A percentile compares a stretch with the other conserved stretches of the same genome.
phyloP scores from a whole-genome alignment of 1,284 basidiomycete genomes.

The Ceratobasidium sp. region DNA sequence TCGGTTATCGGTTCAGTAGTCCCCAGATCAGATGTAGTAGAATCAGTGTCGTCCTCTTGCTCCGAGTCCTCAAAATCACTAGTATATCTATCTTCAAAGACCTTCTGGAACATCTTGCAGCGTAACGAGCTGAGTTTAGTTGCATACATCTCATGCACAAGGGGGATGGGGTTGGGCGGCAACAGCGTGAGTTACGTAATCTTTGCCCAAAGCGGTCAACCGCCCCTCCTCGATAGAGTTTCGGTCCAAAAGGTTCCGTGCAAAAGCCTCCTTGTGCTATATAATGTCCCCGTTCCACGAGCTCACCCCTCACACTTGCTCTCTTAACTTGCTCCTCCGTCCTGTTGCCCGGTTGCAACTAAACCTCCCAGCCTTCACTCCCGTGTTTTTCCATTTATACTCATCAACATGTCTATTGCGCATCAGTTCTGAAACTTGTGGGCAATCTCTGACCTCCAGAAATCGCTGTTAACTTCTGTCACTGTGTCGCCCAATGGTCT shows the following conservation, averaged over 20 bases:
- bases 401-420: background rate
- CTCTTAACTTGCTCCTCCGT: background rate
- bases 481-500: background rate
- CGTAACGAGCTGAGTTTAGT: background rate
- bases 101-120: background rate
- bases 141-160: background rate
- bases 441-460: background rate
- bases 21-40: background rate
- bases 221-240: background rate
- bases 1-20: background rate
- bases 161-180: background rate
- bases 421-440: background rate
- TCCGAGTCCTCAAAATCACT: background rate
- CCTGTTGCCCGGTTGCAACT: background rate
- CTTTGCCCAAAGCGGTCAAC: background rate
- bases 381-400: background rate
- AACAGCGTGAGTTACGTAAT: background rate
- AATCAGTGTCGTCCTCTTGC: background rate
- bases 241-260: background rate
- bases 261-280: background rate
- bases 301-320: background rate
- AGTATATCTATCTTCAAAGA: background rate
- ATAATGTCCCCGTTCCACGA: background rate
- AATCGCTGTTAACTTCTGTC: background rate
- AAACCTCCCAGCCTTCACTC: background rate